Evolutionary conservation across 371 early-diverging fungal species (phyloP), one percentile per base, ranked within the genome.

Genomic region (Mucor irregularis): DNA sequence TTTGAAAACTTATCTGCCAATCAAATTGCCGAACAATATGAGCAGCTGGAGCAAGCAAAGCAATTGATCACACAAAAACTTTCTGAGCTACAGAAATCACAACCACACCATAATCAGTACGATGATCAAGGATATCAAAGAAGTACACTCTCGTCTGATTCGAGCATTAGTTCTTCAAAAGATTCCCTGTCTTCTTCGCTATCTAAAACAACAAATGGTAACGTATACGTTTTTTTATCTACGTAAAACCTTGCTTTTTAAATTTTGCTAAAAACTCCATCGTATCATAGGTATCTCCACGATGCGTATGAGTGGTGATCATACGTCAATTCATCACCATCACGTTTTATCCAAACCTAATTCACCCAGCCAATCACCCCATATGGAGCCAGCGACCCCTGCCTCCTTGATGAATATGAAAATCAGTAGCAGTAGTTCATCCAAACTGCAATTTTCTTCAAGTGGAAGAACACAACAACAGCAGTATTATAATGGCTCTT

Each of bases 361-460:
- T 29, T 55, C 55, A 11, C 55, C 55, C 10, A 37, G 33, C 2
- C 31, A 45, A n/a, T 59, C 59, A 1, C 47, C 59, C 40, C 45
- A 43, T 4, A 35, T 83, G 38, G 82, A 78, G 28, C 88, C 85
- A 22, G 83, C 81, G 6, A 90, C 86, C 0, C 86, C 86, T 13
- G 77, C 82, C 0, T 84, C 84, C 9, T 54, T 87, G 30, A 86
- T 86, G 86, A 77, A 80, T 28, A 62, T 67, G 52, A 75, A 66
- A 19, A 61, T 60, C 16, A 51, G 21, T 1, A 53, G 13, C 24
- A 13, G 24, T 6, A 22, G 33, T 1, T 29, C 49, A 5, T 56
- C 56, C 5, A 56, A 56, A 13, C 34, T 56, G 7, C 56, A 48
- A 13, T 56, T 56, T 17, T 56, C 56, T 38, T 47, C 55, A 14